Evolutionary conservation across 1,139 yeast genomes (phyloP).

Genomic region (Hyphopichia wangnamkhiaoensis): DNA sequence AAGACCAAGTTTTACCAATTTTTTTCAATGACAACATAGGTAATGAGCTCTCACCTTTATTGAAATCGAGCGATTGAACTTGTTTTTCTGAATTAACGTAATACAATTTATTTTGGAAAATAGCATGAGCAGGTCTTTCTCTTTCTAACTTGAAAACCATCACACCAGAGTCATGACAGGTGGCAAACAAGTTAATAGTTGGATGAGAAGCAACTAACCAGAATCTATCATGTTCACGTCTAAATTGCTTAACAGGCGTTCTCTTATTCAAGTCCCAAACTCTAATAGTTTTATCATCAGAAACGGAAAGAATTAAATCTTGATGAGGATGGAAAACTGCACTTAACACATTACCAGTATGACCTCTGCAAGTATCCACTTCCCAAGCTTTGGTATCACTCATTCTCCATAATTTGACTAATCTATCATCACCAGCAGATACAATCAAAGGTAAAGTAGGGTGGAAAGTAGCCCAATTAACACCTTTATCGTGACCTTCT

Average conservation of each 20-base stretch:
- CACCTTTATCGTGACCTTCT: slow-evolving; percentile 98
- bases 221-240: slow-evolving; percentile 92
- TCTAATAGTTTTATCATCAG: slow-evolving; percentile 96
- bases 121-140: slow-evolving; percentile 89
- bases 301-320: slow-evolving; percentile 87
- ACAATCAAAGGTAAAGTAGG: slow-evolving; percentile 95
- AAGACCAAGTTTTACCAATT: slow-evolving; percentile 83
- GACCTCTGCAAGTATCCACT: slow-evolving; percentile 97
- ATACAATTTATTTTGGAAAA: slow-evolving; percentile 69
- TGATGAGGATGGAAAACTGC: slow-evolving; percentile 93
- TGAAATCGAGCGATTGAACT: slow-evolving; percentile 76
- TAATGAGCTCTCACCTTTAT: slow-evolving; percentile 58
- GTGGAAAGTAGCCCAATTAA: slow-evolving; percentile 97
- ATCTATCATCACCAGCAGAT: slow-evolving; percentile 95
- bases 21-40: slow-evolving; percentile 85
- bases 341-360: slow-evolving; percentile 87
- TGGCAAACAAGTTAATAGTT: slow-evolving; percentile 85
- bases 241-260: slow-evolving; percentile 90
- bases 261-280: slow-evolving; percentile 97
- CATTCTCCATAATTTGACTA: slow-evolving; percentile 97
- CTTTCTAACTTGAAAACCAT: slow-evolving; percentile 98
- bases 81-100: slow-evolving; percentile 85
- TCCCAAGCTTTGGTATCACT: slow-evolving; percentile 99
- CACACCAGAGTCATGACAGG: slow-evolving; percentile 96
- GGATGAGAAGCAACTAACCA: slow-evolving; percentile 95